Evolutionary conservation across 2,329 filamentous ascomycete species (phyloP).

Genomic region (Ceratocystis cubensis): DNA sequence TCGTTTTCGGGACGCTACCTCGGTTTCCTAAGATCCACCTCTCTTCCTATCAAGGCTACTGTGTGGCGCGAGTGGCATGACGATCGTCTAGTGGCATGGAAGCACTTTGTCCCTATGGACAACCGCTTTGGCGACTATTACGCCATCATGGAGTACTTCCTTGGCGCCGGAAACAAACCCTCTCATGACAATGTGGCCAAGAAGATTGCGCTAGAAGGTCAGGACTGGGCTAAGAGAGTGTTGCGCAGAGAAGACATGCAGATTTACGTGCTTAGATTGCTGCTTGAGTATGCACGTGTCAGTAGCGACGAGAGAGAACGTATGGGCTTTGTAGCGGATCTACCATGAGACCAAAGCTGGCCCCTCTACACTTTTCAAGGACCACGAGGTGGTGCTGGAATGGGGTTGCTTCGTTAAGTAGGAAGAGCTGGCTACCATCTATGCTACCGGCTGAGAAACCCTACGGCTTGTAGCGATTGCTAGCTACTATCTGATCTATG

Average conservation of each 20-base stretch:
- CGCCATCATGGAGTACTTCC: slow-evolving; percentile 61
- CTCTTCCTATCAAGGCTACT: slow-evolving; percentile 63
- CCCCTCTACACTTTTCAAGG: too few relatives aligned
- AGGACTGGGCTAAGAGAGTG: slow-evolving; percentile 55
- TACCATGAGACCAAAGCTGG: slow-evolving; percentile 23
- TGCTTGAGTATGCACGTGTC: slow-evolving; percentile 50
- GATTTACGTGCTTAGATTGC: slow-evolving; percentile 52
- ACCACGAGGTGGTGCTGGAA: too few relatives aligned
- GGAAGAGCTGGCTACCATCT: too few relatives aligned
- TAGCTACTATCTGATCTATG: too few relatives aligned
- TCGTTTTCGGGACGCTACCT: slow-evolving; percentile 56
- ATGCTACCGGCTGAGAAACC: too few relatives aligned
- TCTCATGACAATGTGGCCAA: slow-evolving; percentile 37
- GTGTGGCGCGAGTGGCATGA: slow-evolving; percentile 75
- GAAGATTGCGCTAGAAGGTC: slow-evolving; percentile 52
- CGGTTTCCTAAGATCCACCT: slow-evolving; percentile 56
- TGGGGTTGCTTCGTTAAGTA: too few relatives aligned
- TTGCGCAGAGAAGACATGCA: slow-evolving; percentile 61
- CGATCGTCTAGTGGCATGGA: slow-evolving; percentile 59
- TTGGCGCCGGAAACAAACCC: slow-evolving; percentile 33
- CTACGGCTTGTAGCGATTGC: too few relatives aligned
- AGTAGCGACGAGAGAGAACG: slow-evolving; percentile 38
- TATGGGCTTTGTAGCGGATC: slow-evolving; percentile 45
- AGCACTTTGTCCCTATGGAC: slow-evolving; percentile 71
- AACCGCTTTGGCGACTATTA: slow-evolving; percentile 60